These are phyloP conservation scores for Gastrodia elata DNA, from an alignment of 106 monocot genomes.

Conservation along the genomic window DNA sequence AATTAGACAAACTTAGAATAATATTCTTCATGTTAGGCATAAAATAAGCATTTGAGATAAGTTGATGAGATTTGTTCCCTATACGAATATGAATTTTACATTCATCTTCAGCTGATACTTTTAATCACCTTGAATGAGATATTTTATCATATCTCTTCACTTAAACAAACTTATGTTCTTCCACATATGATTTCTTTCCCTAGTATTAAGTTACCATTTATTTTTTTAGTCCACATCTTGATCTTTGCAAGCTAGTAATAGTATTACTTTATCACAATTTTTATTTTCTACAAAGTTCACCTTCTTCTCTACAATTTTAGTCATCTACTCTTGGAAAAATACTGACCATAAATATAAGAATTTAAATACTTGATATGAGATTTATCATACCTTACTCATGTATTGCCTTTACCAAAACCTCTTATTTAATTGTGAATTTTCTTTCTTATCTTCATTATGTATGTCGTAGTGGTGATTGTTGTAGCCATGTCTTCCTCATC, in stretches of 20 bases:
- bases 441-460: too few relatives aligned
- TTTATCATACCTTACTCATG: too few relatives aligned
- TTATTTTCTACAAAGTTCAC: neutral
- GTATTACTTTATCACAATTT: too few relatives aligned
- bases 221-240: too few relatives aligned
- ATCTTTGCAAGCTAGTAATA: too few relatives aligned
- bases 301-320: neutral
- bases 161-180: neutral
- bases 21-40: conserved; percentile 3
- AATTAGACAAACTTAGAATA: neutral
- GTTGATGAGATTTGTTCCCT: neutral
- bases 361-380: neutral
- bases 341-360: neutral
- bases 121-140: neutral
- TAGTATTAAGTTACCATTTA: conserved; percentile 2
- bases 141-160: conserved; percentile 1
- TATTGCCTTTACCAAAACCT: too few relatives aligned
- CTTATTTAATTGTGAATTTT: too few relatives aligned
- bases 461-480: too few relatives aligned
- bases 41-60: neutral
- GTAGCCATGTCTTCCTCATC: too few relatives aligned
- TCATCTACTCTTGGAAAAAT: neutral
- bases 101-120: neutral
- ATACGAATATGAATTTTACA: conserved; percentile 1
- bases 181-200: neutral